These are phyloP conservation scores for Paramecium tetraurelia DNA, from an alignment of 73 alveolate species.

Conservation along the genomic window DNA sequence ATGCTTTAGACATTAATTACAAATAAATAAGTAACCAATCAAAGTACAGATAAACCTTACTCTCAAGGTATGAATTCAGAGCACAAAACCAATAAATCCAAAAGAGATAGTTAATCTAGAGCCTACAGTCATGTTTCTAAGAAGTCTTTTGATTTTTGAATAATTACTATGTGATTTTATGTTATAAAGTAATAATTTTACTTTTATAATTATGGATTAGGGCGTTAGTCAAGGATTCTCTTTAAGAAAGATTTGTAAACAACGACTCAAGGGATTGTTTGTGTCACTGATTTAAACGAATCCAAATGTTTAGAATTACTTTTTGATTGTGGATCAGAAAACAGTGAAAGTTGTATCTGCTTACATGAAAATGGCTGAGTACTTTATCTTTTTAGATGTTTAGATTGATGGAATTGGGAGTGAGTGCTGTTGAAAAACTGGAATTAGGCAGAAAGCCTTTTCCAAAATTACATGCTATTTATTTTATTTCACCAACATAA, in stretches of 20 bases:
- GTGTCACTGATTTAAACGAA: background rate
- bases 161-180: background rate
- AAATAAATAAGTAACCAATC: background rate
- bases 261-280: background rate
- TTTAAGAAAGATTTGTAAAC: background rate
- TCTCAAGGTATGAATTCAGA: background rate
- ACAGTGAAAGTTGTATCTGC: conserved; percentile 52
- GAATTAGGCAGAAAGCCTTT: conserved; percentile 40
- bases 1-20: background rate
- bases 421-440: conserved; percentile 57
- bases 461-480: conserved; percentile 56
- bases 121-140: background rate
- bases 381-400: background rate
- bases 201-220: background rate
- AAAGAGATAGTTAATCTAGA: conserved; percentile 20
- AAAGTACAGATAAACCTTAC: background rate
- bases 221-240: background rate
- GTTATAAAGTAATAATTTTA: background rate
- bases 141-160: conserved; percentile 3
- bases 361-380: conserved; percentile 61
- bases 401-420: conserved; percentile 59
- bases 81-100: background rate
- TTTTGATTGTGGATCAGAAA: conserved; percentile 50
- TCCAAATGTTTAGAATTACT: conserved; percentile 37
- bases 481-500: conserved; percentile 43